Evolutionary conservation across 139 green algal species (phyloP), one percentile per base, ranked within the genome.

Genomic region (Bryopsis sp.): DNA sequence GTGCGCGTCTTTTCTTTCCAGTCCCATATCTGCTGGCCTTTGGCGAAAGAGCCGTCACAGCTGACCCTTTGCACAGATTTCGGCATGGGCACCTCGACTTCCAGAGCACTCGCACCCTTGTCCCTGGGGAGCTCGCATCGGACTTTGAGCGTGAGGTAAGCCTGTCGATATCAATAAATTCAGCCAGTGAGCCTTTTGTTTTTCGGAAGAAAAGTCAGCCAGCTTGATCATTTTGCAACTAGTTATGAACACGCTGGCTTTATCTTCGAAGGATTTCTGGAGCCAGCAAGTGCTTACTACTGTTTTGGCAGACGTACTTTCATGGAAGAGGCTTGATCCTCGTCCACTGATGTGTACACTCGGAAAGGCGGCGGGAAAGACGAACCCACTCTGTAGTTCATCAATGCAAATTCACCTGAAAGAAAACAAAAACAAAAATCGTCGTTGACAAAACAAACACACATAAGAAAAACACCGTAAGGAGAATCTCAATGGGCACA

Each of bases 331-430:
- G 31, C 39, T 46, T 8, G 7, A 26, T 67, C 59, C 31, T 67
- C 24, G 22, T 67, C 59, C 28, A 67, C 43, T 70, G 71, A 33
- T 0, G 78, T 74, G 39, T 85, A 81, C 15, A 98, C 73, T 28
- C 84, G 73, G 80, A 97, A 97, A 31, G 93, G 92, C n/a, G 89
- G 93, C 48, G 82, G 83, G 72, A 96, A 89, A 71, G 82, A 76
- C 58, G 84, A 79, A 8, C 75, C 88, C 46, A 84, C 91, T 69
- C 91, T 79, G 82, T 98, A 98, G 72, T 93, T 97, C 80, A 97
- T 91, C 24, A 97, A 78, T 7, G 84, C 82, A 83, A 97, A 97
- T 79, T 98, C 91, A 15, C 88, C 82, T 28, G 80, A 61, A 32
- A 72, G 70, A 38, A 19, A 26, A 26, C 47, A 54, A 68, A 58